Conservation (phyloP, 306 rosid genomes). For the Mucuna pruriens region DNA sequence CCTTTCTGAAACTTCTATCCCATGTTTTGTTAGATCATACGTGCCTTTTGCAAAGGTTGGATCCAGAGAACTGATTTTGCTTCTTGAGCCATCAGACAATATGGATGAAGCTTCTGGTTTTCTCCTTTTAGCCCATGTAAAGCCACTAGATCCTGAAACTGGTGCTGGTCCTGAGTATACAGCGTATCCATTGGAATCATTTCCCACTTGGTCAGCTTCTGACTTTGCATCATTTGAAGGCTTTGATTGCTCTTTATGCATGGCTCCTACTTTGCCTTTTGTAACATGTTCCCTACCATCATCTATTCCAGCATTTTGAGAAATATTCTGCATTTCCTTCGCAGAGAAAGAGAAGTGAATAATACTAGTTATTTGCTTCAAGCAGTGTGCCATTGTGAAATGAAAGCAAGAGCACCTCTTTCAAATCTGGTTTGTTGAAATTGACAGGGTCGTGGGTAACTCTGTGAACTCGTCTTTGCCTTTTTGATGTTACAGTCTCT, state of each 20-base stretch:
- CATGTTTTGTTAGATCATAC: constrained; percentile 44
- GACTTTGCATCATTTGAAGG: constrained; percentile 59
- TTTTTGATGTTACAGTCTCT: constrained; percentile 60
- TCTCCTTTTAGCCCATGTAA: constrained; percentile 72
- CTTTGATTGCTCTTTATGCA: constrained; percentile 51
- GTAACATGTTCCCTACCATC: constrained; percentile 38
- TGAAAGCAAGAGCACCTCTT: constrained; percentile 62
- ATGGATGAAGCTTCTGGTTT: constrained; percentile 59
- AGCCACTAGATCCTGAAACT: constrained; percentile 71
- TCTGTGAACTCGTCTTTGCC: constrained; percentile 63
- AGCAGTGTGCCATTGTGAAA: background rate
- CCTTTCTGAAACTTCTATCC: constrained; percentile 41
- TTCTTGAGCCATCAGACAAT: constrained; percentile 76
- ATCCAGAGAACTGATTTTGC: constrained; percentile 84
- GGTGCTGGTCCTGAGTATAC: constrained; percentile 57
- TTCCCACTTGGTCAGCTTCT: constrained; percentile 46
- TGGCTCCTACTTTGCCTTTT: constrained; percentile 51
- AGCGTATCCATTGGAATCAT: constrained; percentile 46
- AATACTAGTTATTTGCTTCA: constrained; percentile 13
- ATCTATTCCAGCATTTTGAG: constrained; percentile 44
- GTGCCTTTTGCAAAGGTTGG: constrained; percentile 73
- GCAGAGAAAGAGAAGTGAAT: constrained; percentile 27
- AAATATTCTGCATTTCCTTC: constrained; percentile 61
- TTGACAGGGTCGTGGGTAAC: constrained; percentile 52
- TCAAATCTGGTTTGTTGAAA: constrained; percentile 45